Percentiles rank a stretch among this genome's conserved stretches.
These are phyloP conservation scores for Knufia fluminis DNA, from an alignment of 2,329 filamentous ascomycete species.

Conservation along the genomic window DNA sequence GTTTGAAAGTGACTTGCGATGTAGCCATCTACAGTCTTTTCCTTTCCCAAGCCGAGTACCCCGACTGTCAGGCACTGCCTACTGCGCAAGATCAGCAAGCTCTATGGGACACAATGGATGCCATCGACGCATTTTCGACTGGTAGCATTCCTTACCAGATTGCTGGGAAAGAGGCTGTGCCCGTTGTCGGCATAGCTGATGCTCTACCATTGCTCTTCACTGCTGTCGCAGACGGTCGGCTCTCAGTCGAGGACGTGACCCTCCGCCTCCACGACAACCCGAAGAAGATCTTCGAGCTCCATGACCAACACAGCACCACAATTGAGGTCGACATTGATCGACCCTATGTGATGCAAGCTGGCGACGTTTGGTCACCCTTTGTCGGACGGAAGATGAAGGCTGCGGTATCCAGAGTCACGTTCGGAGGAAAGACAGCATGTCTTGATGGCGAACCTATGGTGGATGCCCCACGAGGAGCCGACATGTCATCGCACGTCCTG, in stretches of 20 bases:
- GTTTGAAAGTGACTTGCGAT: conserved; percentile 73
- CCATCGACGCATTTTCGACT: conserved; percentile 70
- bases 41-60: conserved; percentile 61
- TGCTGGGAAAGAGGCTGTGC: conserved; percentile 49
- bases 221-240: conserved; percentile 62
- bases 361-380: conserved; percentile 60
- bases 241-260: conserved; percentile 66
- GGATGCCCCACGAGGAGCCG: conserved; percentile 53
- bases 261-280: conserved; percentile 66
- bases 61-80: conserved; percentile 57
- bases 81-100: conserved; percentile 60
- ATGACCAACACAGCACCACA: conserved; percentile 64
- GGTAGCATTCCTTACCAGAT: conserved; percentile 71
- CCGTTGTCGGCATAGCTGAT: conserved; percentile 61
- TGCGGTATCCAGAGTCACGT: conserved; percentile 64
- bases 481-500: conserved; percentile 60
- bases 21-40: conserved; percentile 73
- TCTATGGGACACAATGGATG: conserved; percentile 63
- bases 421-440: conserved; percentile 65
- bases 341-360: conserved; percentile 50
- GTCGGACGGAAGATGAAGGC: conserved; percentile 59
- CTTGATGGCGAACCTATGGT: conserved; percentile 58
- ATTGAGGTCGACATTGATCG: conserved; percentile 70
- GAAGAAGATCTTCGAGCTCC: conserved; percentile 71
- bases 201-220: conserved; percentile 66